Evolutionary conservation across 108 stramenopile species (phyloP).

Genomic region (Cyclostephanos tholiformis): DNA sequence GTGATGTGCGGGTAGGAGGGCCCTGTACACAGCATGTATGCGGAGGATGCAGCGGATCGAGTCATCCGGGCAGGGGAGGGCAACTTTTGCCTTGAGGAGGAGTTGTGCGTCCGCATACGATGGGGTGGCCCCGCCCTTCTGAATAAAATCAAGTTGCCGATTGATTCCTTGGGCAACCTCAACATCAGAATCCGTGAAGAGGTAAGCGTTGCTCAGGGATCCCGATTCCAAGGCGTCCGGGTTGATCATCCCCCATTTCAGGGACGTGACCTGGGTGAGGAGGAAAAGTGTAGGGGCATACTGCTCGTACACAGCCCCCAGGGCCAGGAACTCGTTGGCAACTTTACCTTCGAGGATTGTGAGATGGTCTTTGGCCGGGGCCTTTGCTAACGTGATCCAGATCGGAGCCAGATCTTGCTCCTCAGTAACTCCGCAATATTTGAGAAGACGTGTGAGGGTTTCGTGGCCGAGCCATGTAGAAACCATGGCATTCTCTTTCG

Average conservation of each 20-base stretch:
- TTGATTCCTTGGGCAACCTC: not conserved
- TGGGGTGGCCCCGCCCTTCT: not conserved
- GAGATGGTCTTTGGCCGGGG: not conserved
- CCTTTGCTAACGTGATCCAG: slow-evolving; percentile 5
- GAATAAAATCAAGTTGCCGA: not conserved
- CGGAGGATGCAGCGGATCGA: not conserved
- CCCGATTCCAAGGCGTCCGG: not conserved
- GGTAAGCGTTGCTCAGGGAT: not conserved
- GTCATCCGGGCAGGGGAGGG: not conserved
- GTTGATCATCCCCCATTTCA: not conserved
- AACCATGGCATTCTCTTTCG: not conserved
- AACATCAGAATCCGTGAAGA: not conserved
- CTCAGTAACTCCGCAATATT: not conserved
- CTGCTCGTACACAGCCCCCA: not conserved
- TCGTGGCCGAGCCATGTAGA: not conserved
- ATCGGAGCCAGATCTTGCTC: slow-evolving; percentile 4
- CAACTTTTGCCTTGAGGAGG: not conserved
- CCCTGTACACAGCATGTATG: not conserved
- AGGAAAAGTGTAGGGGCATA: not conserved
- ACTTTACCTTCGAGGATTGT: not conserved
- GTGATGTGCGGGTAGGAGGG: not conserved
- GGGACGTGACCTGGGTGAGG: slow-evolving; percentile 3
- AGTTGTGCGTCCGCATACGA: not conserved
- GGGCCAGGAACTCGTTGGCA: not conserved
- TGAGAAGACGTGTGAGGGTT: no score